Base-by-base conservation (phyloP, 768 basidiomycete genomes). In the Tricholoma sp. region DNA sequence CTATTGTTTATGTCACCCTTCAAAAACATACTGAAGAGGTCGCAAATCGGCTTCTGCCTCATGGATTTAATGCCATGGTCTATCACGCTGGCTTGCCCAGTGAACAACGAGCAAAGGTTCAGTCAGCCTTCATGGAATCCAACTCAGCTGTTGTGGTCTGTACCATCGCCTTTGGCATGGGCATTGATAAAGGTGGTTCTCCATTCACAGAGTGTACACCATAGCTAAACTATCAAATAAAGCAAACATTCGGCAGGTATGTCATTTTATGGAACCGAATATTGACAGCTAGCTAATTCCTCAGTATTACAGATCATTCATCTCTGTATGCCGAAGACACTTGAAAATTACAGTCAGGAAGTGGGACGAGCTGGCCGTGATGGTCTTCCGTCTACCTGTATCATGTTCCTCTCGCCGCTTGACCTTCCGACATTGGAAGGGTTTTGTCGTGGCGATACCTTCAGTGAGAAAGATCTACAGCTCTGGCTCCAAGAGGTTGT, bases 381-480 rank as follows among this genome's bases (percentile, higher is more conserved):
- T 52, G 60, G 60, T 12, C 36, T 56, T 5, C 44, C 42, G 37
- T 79, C 80, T 10, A 68, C 67, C 6, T 81, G 80, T 65, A 59
- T 73, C 13, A 72, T 80, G 71, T 77, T 78, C 61, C 69, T 80
- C 8, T 72, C 69, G 9, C 64, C 74, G 2, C 50, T 60, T 4
- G 80, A 82, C 59, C 69, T 80, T 9, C 74, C 78, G 1, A 66
- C 76, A 31, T 66, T 82, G 18, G 77, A 82, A 59, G 76, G 78
- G 10, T 80, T 81, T 57, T 69, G 65, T 18, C 72, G 79, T 1
- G 80, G 79, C 0, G 78, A 81, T 61, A 81, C 77, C 0, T 77
- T 76, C 50, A 66, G 72, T 0, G 67, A 74, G 63, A 66, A 61
- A 24, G 70, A 73, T 56, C 41, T 76, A 20, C 64, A 74, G 55